phyloP scores from a whole-genome alignment of 108 stramenopile species.

The Nitzschia palea region DNA sequence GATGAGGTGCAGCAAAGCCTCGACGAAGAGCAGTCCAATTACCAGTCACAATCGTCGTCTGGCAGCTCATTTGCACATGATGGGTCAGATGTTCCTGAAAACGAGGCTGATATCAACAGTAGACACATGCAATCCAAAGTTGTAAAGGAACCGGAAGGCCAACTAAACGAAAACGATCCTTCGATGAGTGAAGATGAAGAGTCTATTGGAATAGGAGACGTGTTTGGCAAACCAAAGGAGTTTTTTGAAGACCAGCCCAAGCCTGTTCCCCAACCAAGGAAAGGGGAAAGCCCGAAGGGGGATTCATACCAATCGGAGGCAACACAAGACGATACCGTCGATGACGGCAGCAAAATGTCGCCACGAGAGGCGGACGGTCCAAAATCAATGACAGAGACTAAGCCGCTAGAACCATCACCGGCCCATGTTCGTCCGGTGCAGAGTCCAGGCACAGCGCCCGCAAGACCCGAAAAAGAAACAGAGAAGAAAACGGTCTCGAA shows the following conservation, averaged over 20 bases:
- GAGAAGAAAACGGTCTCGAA: neutral
- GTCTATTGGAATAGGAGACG: constrained; percentile 35
- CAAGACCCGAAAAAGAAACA: neutral
- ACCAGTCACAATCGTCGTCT: neutral
- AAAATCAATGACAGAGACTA: neutral
- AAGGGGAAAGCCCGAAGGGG: neutral
- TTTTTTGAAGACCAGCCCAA: constrained; percentile 12
- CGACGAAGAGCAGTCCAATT: neutral
- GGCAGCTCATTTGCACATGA: constrained; percentile 15
- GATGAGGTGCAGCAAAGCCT: no score
- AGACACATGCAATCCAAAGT: neutral
- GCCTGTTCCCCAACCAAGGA: neutral
- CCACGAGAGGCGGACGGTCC: neutral
- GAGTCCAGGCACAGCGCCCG: neutral
- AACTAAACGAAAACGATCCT: neutral
- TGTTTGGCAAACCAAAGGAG: constrained; percentile 33
- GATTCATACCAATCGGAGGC: neutral
- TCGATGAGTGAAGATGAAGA: constrained; percentile 3
- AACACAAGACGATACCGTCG: constrained; percentile 6
- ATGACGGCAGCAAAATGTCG: constrained; percentile 1
- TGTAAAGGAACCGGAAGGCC: neutral
- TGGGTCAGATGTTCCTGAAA: neutral
- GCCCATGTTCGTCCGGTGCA: no score
- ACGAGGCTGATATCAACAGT: neutral
- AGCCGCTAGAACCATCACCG: no score